A percentile compares a stretch with the other conserved stretches of the same genome.
Conservation (phyloP, 495 filamentous ascomycete species). For the Penicillium malachiteum region DNA sequence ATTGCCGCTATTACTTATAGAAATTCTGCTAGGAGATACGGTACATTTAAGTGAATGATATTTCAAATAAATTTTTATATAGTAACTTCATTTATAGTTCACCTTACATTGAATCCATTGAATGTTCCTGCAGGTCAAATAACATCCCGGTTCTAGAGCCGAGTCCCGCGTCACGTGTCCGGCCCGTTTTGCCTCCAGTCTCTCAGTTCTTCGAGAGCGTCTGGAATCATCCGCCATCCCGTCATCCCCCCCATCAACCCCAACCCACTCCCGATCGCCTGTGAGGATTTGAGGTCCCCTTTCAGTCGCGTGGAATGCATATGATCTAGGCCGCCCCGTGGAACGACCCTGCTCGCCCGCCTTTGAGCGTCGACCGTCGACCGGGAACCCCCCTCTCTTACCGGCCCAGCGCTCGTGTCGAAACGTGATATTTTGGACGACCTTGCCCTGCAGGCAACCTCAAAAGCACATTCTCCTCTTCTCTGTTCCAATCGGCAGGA, state of each 20-base stretch:
- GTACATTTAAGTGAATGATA: no score
- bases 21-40: background rate
- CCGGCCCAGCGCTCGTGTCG: conserved; percentile 18
- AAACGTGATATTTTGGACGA: conserved; percentile 17
- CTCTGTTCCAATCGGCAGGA: conserved; percentile 1
- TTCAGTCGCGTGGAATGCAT: conserved; percentile 38
- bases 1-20: background rate
- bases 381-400: conserved; percentile 27
- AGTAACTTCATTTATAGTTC: no score
- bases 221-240: conserved; percentile 29
- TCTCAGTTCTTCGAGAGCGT: conserved; percentile 31
- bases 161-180: conserved; percentile 35
- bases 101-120: background rate
- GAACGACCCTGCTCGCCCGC: conserved; percentile 40
- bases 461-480: background rate
- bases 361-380: conserved; percentile 37
- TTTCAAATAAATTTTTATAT: no score
- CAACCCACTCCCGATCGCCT: conserved; percentile 17
- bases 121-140: background rate
- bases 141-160: conserved; percentile 2
- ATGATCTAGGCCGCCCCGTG: conserved; percentile 36
- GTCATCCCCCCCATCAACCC: conserved; percentile 26
- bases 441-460: conserved; percentile 7
- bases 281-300: conserved; percentile 13
- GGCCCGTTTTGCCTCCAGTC: conserved; percentile 39